Evolutionary conservation across 345 rosid species (phyloP).

Genomic region (Acer negundo): DNA sequence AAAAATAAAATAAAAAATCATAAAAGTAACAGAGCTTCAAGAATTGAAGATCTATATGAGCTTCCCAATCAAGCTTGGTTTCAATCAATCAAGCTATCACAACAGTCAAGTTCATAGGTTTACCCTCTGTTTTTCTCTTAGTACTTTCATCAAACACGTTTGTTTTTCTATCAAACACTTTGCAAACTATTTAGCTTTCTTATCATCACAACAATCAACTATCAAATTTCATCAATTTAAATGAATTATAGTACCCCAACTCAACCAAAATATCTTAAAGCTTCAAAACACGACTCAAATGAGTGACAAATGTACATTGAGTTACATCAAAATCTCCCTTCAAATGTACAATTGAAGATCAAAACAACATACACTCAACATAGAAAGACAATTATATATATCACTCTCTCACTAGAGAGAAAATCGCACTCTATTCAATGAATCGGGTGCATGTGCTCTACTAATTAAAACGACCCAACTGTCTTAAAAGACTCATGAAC

Average conservation of each 20-base stretch:
- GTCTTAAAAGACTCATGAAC: conserved; percentile 86
- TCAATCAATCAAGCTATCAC: too few species aligned
- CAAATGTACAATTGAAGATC: neutral
- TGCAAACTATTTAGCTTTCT: too few species aligned
- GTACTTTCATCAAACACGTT: too few species aligned
- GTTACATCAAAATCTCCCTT: conserved; percentile 5
- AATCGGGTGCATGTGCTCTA: neutral
- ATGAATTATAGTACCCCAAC: neutral
- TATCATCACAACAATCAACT: too few species aligned
- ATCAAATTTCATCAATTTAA: too few species aligned
- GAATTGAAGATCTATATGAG: neutral
- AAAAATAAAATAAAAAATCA: too few species aligned
- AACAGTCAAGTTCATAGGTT: too few species aligned
- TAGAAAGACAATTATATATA: neutral
- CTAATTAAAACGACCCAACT: conserved; percentile 32
- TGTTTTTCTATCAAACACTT: too few species aligned
- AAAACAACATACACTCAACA: neutral
- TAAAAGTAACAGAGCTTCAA: neutral
- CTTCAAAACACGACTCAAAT: neutral
- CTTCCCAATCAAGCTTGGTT: neutral
- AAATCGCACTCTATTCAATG: neutral
- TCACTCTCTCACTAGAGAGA: too few species aligned
- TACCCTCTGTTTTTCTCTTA: too few species aligned
- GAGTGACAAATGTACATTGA: neutral
- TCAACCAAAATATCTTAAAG: neutral